Percentiles rank a stretch among this genome's conserved stretches.
These are phyloP conservation scores for Penicillium robsamsonii DNA, from an alignment of 495 filamentous ascomycete species.

Conservation along the genomic window DNA sequence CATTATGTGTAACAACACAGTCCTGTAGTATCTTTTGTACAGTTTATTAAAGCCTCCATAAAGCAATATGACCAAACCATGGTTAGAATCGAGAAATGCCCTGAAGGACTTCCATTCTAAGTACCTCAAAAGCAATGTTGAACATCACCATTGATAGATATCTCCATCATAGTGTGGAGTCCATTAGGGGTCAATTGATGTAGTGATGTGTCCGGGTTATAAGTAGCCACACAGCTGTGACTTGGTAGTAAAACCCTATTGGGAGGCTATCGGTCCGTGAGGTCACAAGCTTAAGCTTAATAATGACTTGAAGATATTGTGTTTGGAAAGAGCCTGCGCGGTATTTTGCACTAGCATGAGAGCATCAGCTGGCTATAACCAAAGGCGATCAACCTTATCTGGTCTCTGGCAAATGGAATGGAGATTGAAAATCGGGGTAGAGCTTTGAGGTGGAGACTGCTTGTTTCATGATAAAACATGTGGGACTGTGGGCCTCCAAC, in stretches of 20 bases:
- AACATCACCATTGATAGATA: not conserved
- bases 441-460: constrained; percentile 14
- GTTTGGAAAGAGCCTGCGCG: too few species aligned
- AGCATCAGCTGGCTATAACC: not conserved
- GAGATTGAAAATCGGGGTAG: constrained; percentile 3
- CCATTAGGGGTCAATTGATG: not conserved
- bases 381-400: constrained; percentile 18
- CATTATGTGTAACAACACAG: constrained; percentile 15
- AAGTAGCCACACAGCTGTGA: not conserved
- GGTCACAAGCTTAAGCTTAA: constrained; percentile 13
- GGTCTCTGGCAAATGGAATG: not conserved
- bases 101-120: not conserved
- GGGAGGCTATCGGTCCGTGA: not conserved
- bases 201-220: not conserved
- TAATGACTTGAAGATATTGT: constrained; percentile 4
- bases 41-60: not conserved
- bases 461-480: constrained; percentile 21
- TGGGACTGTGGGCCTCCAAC: constrained; percentile 14
- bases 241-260: not conserved
- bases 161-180: not conserved
- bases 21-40: not conserved
- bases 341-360: not conserved
- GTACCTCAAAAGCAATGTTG: not conserved
- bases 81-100: not conserved
- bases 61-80: not conserved